Conservation (phyloP, 163 green algal genomes). For the Coccomyxa subellipsoidea region DNA sequence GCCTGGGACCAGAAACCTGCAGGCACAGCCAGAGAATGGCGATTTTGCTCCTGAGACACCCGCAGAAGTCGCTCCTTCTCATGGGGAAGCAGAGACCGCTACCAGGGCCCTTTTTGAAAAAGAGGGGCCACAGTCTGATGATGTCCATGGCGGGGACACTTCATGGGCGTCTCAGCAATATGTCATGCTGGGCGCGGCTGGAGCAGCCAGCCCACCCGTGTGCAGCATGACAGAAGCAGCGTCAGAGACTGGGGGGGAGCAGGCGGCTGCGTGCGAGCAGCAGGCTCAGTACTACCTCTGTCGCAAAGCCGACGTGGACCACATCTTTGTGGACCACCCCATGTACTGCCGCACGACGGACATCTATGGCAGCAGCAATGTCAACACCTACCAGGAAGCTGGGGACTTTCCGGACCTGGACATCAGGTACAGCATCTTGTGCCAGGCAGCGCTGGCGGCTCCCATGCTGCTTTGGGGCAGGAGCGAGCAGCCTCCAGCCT, state of each 20-base stretch:
- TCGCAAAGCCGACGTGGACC: conserved; percentile 59
- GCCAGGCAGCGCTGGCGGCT: conserved; percentile 75
- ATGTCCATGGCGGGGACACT: neutral
- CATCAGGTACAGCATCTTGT: conserved; percentile 72
- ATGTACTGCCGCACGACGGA: conserved; percentile 39
- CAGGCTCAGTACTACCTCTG: conserved; percentile 2
- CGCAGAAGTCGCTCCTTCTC: neutral
- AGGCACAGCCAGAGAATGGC: neutral
- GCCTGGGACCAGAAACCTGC: neutral
- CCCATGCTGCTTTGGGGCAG: conserved; percentile 60
- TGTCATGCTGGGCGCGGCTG: too few species aligned
- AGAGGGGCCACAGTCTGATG: neutral
- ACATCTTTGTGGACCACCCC: conserved; percentile 86
- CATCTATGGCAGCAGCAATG: conserved; percentile 29
- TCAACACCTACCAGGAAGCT: conserved; percentile 47
- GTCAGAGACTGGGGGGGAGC: neutral
- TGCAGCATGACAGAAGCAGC: neutral
- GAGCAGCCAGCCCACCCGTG: too few species aligned
- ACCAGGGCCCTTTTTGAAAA: neutral
- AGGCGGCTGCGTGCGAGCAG: neutral
- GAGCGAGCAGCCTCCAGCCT: neutral
- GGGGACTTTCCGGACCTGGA: conserved; percentile 40
- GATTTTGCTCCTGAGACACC: neutral
- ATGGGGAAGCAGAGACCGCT: neutral
- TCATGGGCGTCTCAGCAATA: neutral